phyloP scores from a whole-genome alignment of 2,329 filamentous ascomycete genomes.

The Ophiostoma novo-ulmi region DNA sequence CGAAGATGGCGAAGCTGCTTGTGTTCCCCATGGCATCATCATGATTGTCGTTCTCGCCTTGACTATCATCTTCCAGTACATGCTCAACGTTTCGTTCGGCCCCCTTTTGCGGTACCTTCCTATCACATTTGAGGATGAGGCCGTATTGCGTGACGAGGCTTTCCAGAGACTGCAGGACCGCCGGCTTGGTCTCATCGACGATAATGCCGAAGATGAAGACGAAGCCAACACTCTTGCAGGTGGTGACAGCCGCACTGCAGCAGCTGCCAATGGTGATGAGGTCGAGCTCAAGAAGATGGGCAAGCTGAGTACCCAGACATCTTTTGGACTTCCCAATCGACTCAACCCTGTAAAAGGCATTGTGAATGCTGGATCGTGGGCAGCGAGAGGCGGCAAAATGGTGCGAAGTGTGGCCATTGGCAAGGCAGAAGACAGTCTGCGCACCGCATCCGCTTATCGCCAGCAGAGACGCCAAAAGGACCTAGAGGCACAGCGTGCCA shows the following conservation, averaged over 20 bases:
- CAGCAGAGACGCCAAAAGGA: conserved; percentile 51
- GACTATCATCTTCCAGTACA: conserved; percentile 70
- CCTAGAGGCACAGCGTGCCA: conserved; percentile 65
- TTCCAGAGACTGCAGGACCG: conserved; percentile 74
- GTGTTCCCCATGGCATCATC: conserved; percentile 70
- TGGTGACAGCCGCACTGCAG: conserved; percentile 18
- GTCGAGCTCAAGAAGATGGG: conserved; percentile 37
- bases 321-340: conserved; percentile 31
- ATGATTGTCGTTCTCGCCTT: conserved; percentile 73
- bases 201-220: conserved; percentile 38
- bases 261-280: conserved; percentile 29
- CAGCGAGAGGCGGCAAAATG: conserved; percentile 45
- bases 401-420: conserved; percentile 45
- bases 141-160: conserved; percentile 80
- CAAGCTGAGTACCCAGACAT: conserved; percentile 22
- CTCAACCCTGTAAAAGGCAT: conserved; percentile 44
- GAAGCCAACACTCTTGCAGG: neutral
- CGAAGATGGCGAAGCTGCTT: conserved; percentile 49
- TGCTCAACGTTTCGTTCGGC: conserved; percentile 77
- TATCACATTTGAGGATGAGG: conserved; percentile 93
- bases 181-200: conserved; percentile 59
- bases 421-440: conserved; percentile 38
- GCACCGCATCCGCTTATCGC: conserved; percentile 46
- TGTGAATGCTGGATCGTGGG: conserved; percentile 46
- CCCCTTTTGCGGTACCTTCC: conserved; percentile 85